Evolutionary conservation across 306 rosid genomes (phyloP).

Genomic region (Malus fusca): DNA sequence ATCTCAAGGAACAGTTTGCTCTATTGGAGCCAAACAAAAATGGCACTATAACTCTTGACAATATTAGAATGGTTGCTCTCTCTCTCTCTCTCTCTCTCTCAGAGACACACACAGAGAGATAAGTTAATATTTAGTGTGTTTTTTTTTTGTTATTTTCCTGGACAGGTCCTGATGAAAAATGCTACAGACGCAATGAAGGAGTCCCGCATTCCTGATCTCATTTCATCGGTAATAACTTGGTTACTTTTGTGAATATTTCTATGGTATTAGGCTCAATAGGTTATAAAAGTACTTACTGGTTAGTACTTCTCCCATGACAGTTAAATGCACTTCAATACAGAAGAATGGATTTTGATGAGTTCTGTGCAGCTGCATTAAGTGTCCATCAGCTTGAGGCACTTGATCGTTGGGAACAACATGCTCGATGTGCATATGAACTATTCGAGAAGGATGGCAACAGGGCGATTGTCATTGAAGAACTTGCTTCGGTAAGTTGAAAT

Average conservation of each 20-base stretch:
- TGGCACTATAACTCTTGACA: slow-evolving; percentile 71
- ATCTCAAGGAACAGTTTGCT: slow-evolving; percentile 81
- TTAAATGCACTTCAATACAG: slow-evolving; percentile 83
- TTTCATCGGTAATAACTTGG: slow-evolving; percentile 50
- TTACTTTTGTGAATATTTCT: slow-evolving; percentile 8
- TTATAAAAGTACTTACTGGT: slow-evolving; percentile 9
- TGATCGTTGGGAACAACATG: slow-evolving; percentile 93
- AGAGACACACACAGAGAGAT: neutral
- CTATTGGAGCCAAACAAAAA: slow-evolving; percentile 79
- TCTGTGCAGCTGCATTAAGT: slow-evolving; percentile 85
- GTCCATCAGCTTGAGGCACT: slow-evolving; percentile 99
- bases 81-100: neutral
- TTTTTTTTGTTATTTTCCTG: slow-evolving; percentile 8
- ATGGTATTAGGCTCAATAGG: slow-evolving; percentile 10
- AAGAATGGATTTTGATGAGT: slow-evolving; percentile 98
- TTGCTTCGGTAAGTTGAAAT: slow-evolving; percentile 71
- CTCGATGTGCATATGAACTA: slow-evolving; percentile 91
- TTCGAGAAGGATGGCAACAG: slow-evolving; percentile 92
- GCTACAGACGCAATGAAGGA: slow-evolving; percentile 96
- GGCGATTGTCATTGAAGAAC: slow-evolving; percentile 92
- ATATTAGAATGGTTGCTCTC: slow-evolving; percentile 48
- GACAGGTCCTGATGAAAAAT: slow-evolving; percentile 67
- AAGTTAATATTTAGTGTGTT: neutral
- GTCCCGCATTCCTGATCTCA: slow-evolving; percentile 72
- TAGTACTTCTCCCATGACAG: slow-evolving; percentile 41